A percentile compares a stretch with the other conserved stretches of the same genome.
These are phyloP conservation scores for Pseudozyma sp. DNA, from an alignment of 1,284 basidiomycete genomes.

Conservation along the genomic window DNA sequence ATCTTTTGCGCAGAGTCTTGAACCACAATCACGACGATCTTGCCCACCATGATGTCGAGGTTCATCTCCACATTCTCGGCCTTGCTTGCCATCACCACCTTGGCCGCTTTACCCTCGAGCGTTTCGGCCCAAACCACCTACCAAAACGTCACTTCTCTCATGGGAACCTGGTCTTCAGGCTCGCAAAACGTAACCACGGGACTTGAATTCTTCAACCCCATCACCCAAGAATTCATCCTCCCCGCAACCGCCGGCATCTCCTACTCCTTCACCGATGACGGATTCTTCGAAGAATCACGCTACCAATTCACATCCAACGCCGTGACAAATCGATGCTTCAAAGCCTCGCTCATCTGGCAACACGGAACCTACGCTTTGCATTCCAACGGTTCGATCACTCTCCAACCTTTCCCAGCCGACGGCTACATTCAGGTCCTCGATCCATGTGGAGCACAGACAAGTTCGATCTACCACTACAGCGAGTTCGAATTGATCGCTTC, in stretches of 20 bases:
- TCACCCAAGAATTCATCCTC: conserved; percentile 59
- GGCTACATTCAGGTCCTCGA: conserved; percentile 62
- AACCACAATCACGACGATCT: background rate
- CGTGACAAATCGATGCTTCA: conserved; percentile 60
- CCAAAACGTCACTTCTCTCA: conserved; percentile 46
- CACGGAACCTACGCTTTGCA: conserved; percentile 64
- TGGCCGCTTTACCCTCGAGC: conserved; percentile 1
- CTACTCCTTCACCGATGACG: conserved; percentile 66
- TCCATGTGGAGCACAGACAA: conserved; percentile 57
- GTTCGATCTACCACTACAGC: conserved; percentile 49
- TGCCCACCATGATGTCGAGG: conserved; percentile 11
- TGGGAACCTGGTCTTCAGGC: conserved; percentile 65
- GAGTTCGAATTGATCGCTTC: conserved; percentile 57
- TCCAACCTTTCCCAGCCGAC: conserved; percentile 57
- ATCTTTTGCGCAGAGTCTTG: too few species aligned
- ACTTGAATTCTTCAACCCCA: conserved; percentile 65
- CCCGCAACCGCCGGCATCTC: conserved; percentile 60
- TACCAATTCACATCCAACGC: conserved; percentile 60
- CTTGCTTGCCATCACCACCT: conserved; percentile 9
- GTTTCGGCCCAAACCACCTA: conserved; percentile 22
- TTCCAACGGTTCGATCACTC: conserved; percentile 56
- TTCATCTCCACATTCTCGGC: conserved; percentile 10
- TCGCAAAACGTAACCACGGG: conserved; percentile 63
- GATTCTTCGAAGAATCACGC: conserved; percentile 59
- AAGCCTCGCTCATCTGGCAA: conserved; percentile 65